These are phyloP conservation scores for Aphanocladium album DNA, from an alignment of 2,329 filamentous ascomycete genomes.

Conservation along the genomic window DNA sequence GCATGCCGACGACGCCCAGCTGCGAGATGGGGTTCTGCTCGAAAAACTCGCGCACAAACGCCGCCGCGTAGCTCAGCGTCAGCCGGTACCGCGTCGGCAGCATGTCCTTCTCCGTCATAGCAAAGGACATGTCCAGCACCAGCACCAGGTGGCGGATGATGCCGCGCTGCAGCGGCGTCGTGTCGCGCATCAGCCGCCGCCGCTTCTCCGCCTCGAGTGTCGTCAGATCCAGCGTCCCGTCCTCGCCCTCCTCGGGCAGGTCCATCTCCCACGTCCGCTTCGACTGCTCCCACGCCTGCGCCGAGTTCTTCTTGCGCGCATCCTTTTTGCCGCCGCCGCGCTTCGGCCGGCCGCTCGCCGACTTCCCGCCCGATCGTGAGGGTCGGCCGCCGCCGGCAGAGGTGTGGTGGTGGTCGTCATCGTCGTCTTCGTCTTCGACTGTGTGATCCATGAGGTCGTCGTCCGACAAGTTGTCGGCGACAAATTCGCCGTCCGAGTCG, in stretches of 20 bases:
- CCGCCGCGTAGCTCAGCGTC: constrained; percentile 73
- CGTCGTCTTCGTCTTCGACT: constrained; percentile 33
- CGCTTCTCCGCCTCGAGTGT: constrained; percentile 80
- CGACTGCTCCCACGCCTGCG: constrained; percentile 62
- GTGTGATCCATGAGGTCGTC: constrained; percentile 55
- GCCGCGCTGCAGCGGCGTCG: constrained; percentile 88
- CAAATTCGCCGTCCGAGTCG: constrained; percentile 68
- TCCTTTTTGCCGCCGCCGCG: constrained; percentile 19
- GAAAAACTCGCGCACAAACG: constrained; percentile 92
- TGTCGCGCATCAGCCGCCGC: constrained; percentile 77
- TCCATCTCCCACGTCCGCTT: constrained; percentile 68
- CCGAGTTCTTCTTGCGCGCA: constrained; percentile 26
- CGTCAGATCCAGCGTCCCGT: constrained; percentile 73
- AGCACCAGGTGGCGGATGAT: constrained; percentile 96
- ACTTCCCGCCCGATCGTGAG: constrained; percentile 19
- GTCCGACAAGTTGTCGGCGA: constrained; percentile 58
- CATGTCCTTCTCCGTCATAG: constrained; percentile 94
- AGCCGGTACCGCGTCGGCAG: constrained; percentile 82
- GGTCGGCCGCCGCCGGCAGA: constrained; percentile 21
- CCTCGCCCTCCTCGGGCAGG: constrained; percentile 62
- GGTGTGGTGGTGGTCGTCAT: constrained; percentile 15
- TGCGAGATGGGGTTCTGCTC: constrained; percentile 98
- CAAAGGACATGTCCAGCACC: constrained; percentile 84
- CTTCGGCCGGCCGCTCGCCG: constrained; percentile 13
- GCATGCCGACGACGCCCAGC: constrained; percentile 86